Evolutionary conservation across 2,329 filamentous ascomycete species (phyloP), one percentile per base, ranked within the genome.

Genomic region (Calonectria honghensis): DNA sequence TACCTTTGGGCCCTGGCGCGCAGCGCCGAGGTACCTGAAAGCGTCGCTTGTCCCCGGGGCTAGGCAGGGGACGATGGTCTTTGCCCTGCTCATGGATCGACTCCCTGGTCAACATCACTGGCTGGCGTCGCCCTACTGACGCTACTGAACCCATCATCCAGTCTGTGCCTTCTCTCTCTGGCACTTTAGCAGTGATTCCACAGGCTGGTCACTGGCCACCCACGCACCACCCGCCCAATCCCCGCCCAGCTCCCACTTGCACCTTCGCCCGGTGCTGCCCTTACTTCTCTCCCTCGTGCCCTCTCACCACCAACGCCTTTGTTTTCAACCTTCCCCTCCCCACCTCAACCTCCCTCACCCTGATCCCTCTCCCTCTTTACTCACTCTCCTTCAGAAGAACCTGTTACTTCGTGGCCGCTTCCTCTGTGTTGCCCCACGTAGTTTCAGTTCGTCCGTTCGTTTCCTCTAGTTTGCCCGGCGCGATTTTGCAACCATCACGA

Each of bases 401-500:
- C 79, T 24, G 79, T 50, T 76, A 50, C 76, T 73, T 35, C 75
- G 74, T 75, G 74, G 75, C 16, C 54, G 75, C 79, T 78, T 80
- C 78, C 63, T 39, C 76, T 37, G 73, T 57, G 75, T 75, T 61
- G 76, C 70, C 73, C 73, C 70, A 74, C 78, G 78, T 73, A 61
- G 67, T 75, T 75, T 75, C 79, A 73, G 78, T 80, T 82, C 75
- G 80, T 82, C 80, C 80, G 78, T 82, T 82, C 80, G 70, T 82
- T 82, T 80, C 70, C 65, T 59, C 41, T n/a, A 70, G 51, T 70
- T 61, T 71, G 73, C 73, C 72, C 68, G 77, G 77, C 73, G 79
- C 73, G 77, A 77, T 78, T 76, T 59, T 67, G 70, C 35, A 54
- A 72, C 68, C 35, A 65, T 66, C 57, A 68, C 66, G 50, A 70